Percentiles rank a stretch among this genome's conserved stretches.
These are phyloP conservation scores for Kurtzmaniella cleridarum DNA, from an alignment of 805 yeast species.

Conservation along the genomic window DNA sequence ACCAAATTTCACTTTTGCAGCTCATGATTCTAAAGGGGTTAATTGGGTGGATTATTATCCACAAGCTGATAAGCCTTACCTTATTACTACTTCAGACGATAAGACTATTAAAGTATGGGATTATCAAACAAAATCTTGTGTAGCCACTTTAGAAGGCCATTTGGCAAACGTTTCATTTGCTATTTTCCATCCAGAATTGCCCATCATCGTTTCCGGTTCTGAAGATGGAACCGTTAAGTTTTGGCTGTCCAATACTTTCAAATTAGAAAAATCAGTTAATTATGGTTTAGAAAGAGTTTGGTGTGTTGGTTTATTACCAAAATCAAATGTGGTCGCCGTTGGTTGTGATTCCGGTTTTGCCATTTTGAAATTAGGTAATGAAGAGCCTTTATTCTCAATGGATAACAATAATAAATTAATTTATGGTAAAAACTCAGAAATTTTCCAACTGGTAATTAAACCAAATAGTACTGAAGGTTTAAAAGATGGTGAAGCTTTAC, in stretches of 20 bases:
- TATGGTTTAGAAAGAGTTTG: constrained; percentile 94
- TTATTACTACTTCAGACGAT: constrained; percentile 89
- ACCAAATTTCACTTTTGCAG: constrained; percentile 87
- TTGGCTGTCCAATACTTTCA: constrained; percentile 94
- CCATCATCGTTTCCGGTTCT: constrained; percentile 90
- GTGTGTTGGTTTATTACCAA: constrained; percentile 77
- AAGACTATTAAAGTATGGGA: constrained; percentile 89
- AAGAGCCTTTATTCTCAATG: constrained; percentile 90
- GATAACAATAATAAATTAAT: constrained; percentile 89
- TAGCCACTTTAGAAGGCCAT: constrained; percentile 93
- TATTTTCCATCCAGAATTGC: constrained; percentile 95
- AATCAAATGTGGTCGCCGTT: constrained; percentile 73
- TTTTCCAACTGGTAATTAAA: constrained; percentile 76
- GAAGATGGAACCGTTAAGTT: constrained; percentile 93
- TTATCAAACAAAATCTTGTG: constrained; percentile 93
- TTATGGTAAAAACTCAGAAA: constrained; percentile 88
- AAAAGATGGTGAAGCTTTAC: constrained; percentile 76
- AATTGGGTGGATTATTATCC: constrained; percentile 97
- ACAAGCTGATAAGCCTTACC: constrained; percentile 93
- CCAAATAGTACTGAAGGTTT: constrained; percentile 53
- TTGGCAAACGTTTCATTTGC: constrained; percentile 94
- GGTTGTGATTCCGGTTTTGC: constrained; percentile 95
- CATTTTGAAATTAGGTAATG: constrained; percentile 86
- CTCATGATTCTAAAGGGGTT: constrained; percentile 91
- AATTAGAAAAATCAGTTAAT: constrained; percentile 85